A percentile compares a stretch with the other conserved stretches of the same genome.
phyloP scores from a whole-genome alignment of 352 stramenopile species.

The Phytophthora europaea region DNA sequence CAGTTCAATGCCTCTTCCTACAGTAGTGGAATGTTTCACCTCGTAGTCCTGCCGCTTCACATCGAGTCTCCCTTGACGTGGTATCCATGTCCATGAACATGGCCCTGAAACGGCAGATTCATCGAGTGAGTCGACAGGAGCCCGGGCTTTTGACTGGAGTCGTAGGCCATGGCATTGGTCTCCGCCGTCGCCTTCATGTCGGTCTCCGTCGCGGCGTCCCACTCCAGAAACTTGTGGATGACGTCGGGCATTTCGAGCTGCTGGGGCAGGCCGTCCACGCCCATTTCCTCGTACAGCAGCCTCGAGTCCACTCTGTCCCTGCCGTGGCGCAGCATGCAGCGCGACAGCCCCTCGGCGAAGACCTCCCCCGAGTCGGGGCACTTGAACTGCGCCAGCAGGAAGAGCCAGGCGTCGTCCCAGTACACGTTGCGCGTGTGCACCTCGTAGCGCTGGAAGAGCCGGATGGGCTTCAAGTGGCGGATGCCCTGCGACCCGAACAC shows the following conservation, averaged over 20 bases:
- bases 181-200: conserved; percentile 68
- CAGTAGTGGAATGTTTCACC: neutral
- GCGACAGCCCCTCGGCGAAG: conserved; percentile 71
- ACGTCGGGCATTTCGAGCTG: conserved; percentile 60
- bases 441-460: conserved; percentile 63
- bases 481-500: conserved; percentile 78
- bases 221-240: conserved; percentile 61
- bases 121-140: conserved; percentile 72
- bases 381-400: conserved; percentile 72
- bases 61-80: conserved; percentile 7
- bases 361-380: conserved; percentile 70
- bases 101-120: conserved; percentile 61
- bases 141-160: conserved; percentile 37
- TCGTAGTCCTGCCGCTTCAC: neutral
- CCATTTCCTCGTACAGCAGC: conserved; percentile 66
- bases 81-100: conserved; percentile 25
- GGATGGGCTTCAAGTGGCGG: conserved; percentile 68
- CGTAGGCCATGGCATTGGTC: conserved; percentile 41
- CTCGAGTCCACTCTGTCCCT: conserved; percentile 59
- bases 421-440: conserved; percentile 78
- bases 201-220: conserved; percentile 60
- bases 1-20: neutral
- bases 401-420: conserved; percentile 82
- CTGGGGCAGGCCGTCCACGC: conserved; percentile 50
- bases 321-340: conserved; percentile 69